Evolutionary conservation across 2,329 filamentous ascomycete species (phyloP), one percentile per base, ranked within the genome.

Genomic region (Elsinoe ampelina): DNA sequence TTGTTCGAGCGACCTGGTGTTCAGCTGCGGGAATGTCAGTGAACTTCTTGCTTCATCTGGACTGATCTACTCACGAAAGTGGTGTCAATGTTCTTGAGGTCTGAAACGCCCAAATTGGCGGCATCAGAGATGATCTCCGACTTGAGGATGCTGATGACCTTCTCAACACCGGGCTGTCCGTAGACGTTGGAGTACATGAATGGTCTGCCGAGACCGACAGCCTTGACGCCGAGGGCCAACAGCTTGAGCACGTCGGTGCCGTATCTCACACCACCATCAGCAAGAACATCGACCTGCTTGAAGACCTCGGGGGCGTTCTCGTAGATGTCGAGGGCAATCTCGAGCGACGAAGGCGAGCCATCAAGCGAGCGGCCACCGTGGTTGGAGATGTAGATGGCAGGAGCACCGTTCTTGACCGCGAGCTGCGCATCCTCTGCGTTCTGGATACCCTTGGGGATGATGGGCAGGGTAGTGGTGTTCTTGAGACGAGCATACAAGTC

Each of bases 251-350:
- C 62, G 54, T 73, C 70, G 13, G 61, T 60, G 32, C 70, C 72
- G 51, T 71, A 72, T 12, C 71, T 65, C 4, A 73, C 68, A 55
- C 72, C 71, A 3, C 71, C 70, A 47, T 73, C 71, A 5, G 68
- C 70, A 50, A 67, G 71, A 6, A 74, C 69, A 50, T 73, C 72
- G 13, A 71, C 62, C 55, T 72, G 60, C 48, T 66, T 61, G 61
- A 73, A 72, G 15, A 74, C 66, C 13, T 70, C 66, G 0, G 71
- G 71, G 13, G 64, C 69, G 12, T 68, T 58, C n/a, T 80, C 83
- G 68, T 87, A 85, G 55, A 89, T 84, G 60, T 89, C 87, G 7
- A 88, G 80, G 3, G 86, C 86, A 52, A 92, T 82, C 64, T 93
- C 87, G 10, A 86, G 82, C 1, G 85, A 81, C 0, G 80, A 85